Evolutionary conservation across 2,329 filamentous ascomycete species (phyloP).

Genomic region (Diplodia intermedia): DNA sequence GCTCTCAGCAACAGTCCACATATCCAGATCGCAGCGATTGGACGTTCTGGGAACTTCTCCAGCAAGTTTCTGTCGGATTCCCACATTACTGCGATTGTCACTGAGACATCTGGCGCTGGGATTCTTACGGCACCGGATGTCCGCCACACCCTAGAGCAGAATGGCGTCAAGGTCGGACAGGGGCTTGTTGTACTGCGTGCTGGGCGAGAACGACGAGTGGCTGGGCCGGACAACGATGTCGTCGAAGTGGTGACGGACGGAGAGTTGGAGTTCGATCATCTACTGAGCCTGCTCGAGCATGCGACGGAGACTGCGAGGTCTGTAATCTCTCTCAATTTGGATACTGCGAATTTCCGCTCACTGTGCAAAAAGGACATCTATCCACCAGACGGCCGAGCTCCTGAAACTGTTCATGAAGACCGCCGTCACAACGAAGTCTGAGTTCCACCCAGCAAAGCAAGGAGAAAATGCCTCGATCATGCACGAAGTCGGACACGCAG

Average conservation of each 20-base stretch:
- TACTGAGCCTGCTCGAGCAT: slow-evolving; percentile 42
- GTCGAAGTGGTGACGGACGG: slow-evolving; percentile 40
- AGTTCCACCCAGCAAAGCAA: slow-evolving; percentile 42
- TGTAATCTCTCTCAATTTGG: not conserved
- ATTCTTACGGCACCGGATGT: slow-evolving; percentile 41
- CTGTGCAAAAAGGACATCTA: slow-evolving; percentile 33
- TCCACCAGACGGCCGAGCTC: slow-evolving; percentile 39
- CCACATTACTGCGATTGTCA: slow-evolving; percentile 43
- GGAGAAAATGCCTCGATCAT: slow-evolving; percentile 41
- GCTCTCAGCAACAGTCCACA: slow-evolving; percentile 38
- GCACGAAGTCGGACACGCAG: slow-evolving; percentile 38
- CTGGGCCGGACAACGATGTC: slow-evolving; percentile 37
- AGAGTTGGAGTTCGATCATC: slow-evolving; percentile 45
- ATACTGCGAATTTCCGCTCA: not conserved
- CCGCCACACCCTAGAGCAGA: slow-evolving; percentile 37
- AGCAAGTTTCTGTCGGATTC: slow-evolving; percentile 45
- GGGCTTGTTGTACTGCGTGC: slow-evolving; percentile 42
- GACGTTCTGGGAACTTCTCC: slow-evolving; percentile 43
- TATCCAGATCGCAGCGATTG: slow-evolving; percentile 42
- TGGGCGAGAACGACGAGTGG: slow-evolving; percentile 38
- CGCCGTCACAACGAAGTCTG: slow-evolving; percentile 40
- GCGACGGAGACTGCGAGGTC: slow-evolving; percentile 38
- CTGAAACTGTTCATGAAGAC: slow-evolving; percentile 41
- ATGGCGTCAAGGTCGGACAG: slow-evolving; percentile 36
- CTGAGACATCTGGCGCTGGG: slow-evolving; percentile 38